phyloP scores from a whole-genome alignment of 2,329 filamentous ascomycete genomes.

The Xylariomycetidae sp. region DNA sequence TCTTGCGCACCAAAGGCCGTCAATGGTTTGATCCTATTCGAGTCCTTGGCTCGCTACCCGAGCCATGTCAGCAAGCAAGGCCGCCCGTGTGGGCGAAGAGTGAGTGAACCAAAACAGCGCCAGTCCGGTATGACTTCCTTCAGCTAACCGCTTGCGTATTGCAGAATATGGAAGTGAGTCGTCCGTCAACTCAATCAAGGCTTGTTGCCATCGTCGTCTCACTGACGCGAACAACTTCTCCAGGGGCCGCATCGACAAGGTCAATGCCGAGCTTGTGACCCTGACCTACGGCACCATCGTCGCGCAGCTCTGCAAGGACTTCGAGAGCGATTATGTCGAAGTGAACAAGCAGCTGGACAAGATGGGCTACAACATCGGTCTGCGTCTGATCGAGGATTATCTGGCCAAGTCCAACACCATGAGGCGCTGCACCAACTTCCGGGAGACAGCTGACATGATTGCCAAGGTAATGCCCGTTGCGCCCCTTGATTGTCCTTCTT shows the following conservation, averaged over 20 bases:
- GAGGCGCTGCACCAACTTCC: conserved; percentile 86
- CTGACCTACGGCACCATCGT: conserved; percentile 98
- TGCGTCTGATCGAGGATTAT: conserved; percentile 95
- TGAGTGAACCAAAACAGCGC: conserved; percentile 31
- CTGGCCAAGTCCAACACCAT: conserved; percentile 89
- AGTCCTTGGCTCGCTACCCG: conserved; percentile 21
- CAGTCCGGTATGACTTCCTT: conserved; percentile 1
- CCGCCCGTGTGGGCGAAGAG: conserved; percentile 59
- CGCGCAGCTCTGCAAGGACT: conserved; percentile 93
- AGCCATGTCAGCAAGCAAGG: conserved; percentile 57
- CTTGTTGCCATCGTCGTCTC: too few relatives aligned
- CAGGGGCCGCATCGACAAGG: conserved; percentile 95
- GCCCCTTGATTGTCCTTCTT: too few relatives aligned
- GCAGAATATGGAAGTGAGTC: conserved; percentile 88
- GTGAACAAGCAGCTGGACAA: conserved; percentile 98
- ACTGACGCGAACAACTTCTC: too few relatives aligned
- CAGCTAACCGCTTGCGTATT: conserved; percentile 18
- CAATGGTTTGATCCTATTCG: conserved; percentile 18
- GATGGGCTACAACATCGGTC: conserved; percentile 98
- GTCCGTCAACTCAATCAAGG: too few relatives aligned
- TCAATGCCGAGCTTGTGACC: conserved; percentile 95
- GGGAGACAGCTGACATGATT: conserved; percentile 95
- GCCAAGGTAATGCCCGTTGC: conserved; percentile 59
- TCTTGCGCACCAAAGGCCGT: conserved; percentile 9
- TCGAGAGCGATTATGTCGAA: conserved; percentile 86